A percentile compares a stretch with the other conserved stretches of the same genome.
Evolutionary conservation across 1,284 basidiomycete species (phyloP).

Genomic region (Ustilago loliicola): DNA sequence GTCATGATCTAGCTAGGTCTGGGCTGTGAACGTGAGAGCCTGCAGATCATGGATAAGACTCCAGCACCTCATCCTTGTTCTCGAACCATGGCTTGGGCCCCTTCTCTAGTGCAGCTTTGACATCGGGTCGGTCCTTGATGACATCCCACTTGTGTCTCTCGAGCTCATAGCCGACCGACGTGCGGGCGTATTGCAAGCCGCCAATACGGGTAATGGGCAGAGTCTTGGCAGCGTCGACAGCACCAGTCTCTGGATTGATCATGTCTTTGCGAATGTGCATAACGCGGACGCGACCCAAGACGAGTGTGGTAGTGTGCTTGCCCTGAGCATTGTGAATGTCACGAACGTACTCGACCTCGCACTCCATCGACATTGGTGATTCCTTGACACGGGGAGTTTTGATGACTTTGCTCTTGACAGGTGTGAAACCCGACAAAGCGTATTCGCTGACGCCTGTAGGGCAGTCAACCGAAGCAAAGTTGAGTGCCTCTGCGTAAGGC

Average conservation of each 20-base stretch:
- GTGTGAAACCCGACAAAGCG: conserved; percentile 56
- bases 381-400: conserved; percentile 58
- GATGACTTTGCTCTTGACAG: conserved; percentile 54
- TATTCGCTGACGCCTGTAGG: conserved; percentile 57
- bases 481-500: conserved; percentile 60
- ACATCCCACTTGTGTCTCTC: conserved; percentile 52
- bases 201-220: conserved; percentile 56
- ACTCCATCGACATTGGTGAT: conserved; percentile 61
- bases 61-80: conserved; percentile 38
- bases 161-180: conserved; percentile 49
- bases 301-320: conserved; percentile 58
- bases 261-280: conserved; percentile 61
- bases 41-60: conserved; percentile 32
- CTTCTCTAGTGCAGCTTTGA: conserved; percentile 40
- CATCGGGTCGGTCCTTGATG: conserved; percentile 43
- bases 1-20: not conserved
- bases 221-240: conserved; percentile 52
- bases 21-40: not conserved
- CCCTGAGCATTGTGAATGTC: conserved; percentile 53
- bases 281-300: conserved; percentile 52
- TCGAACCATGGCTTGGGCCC: conserved; percentile 42
- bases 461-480: conserved; percentile 60
- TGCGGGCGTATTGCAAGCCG: conserved; percentile 53
- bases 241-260: conserved; percentile 46
- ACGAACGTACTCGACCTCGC: conserved; percentile 50